phyloP scores from a whole-genome alignment of 257 asterid genomes.

The Solanum dulcamara region DNA sequence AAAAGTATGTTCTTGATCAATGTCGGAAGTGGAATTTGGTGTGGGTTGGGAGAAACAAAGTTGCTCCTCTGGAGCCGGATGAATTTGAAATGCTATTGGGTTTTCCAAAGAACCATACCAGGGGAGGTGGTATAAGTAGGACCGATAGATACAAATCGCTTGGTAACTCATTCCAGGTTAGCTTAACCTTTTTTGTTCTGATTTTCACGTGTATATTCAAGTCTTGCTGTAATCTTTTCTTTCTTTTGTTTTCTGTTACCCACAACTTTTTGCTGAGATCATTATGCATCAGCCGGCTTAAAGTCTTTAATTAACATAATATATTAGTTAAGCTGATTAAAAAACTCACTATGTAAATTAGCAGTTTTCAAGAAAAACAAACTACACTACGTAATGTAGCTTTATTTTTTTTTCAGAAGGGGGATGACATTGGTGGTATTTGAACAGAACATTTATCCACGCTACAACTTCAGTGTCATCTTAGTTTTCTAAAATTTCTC shows the following conservation, averaged over 20 bases:
- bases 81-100: not conserved
- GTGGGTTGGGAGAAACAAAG: not conserved
- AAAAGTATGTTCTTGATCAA: not conserved
- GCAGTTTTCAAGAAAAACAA: not conserved
- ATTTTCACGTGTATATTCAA: not conserved
- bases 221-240: not conserved
- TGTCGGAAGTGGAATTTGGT: not conserved
- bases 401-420: not conserved
- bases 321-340: not conserved
- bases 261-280: not conserved
- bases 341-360: not conserved
- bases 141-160: not conserved
- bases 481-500: not conserved
- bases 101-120: not conserved
- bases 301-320: not conserved
- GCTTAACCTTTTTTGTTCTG: not conserved
- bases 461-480: not conserved
- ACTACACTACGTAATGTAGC: not conserved
- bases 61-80: not conserved
- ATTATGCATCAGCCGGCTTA: not conserved
- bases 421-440: not conserved
- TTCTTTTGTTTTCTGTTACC: not conserved
- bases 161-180: not conserved
- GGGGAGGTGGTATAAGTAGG: not conserved
- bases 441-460: not conserved